Evolutionary conservation across 768 basidiomycete species (phyloP).

Genomic region (Pisolithus orientalis): DNA sequence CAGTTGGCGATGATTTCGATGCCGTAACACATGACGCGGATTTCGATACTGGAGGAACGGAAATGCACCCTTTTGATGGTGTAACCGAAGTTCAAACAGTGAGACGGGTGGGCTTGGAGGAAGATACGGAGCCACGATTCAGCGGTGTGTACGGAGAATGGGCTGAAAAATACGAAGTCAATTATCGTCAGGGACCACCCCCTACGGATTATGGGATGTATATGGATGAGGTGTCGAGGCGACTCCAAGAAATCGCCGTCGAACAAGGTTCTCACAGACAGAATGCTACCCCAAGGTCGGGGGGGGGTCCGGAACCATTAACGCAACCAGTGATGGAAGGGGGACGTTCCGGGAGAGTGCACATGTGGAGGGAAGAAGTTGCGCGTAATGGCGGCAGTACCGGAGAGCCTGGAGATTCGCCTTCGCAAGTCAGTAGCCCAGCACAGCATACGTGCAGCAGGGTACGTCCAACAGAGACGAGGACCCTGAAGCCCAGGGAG

Average conservation of each 20-base stretch:
- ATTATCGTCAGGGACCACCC: constrained; percentile 16
- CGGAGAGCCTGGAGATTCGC: constrained; percentile 18
- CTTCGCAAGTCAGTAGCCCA: constrained; percentile 9
- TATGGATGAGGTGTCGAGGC: constrained; percentile 27
- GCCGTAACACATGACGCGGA: constrained; percentile 21
- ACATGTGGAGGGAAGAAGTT: constrained; percentile 51
- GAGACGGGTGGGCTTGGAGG: constrained; percentile 6
- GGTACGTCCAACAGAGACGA: constrained; percentile 7
- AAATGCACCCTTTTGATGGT: constrained; percentile 17
- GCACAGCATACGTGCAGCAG: constrained; percentile 9
- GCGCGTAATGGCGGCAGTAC: constrained; percentile 28
- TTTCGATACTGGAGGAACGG: constrained; percentile 22
- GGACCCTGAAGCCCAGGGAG: constrained; percentile 13
- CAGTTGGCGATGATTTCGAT: constrained; percentile 26
- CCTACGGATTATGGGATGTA: constrained; percentile 22
- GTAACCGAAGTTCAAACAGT: constrained; percentile 17
- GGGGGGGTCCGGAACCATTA: constrained; percentile 2
- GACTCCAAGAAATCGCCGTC: constrained; percentile 29
- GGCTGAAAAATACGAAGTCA: constrained; percentile 23
- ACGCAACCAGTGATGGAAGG: constrained; percentile 12
- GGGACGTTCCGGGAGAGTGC: constrained; percentile 33
- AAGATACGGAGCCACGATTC: constrained; percentile 11
- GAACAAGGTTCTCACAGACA: constrained; percentile 24
- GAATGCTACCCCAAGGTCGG: constrained; percentile 11
- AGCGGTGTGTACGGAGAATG: constrained; percentile 28